Evolutionary conservation across 495 filamentous ascomycete species (phyloP), one percentile per base, ranked within the genome.

Genomic region (Ramalina peruviana): DNA sequence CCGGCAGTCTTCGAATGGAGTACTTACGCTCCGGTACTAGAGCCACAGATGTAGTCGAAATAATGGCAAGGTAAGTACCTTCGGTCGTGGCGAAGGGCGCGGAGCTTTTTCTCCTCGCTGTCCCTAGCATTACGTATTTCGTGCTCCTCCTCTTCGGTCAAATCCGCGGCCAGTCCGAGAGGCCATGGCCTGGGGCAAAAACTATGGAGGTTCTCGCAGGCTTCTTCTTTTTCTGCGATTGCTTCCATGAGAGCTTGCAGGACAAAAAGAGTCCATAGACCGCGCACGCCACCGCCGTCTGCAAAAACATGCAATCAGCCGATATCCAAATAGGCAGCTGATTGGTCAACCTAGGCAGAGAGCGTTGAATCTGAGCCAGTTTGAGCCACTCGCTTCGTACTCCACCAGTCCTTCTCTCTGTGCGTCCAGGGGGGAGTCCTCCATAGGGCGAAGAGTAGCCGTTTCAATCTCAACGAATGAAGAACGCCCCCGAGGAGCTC

Each of bases 51-150:
- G 30, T 46, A 16, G 39, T 55, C 53, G 16, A 58, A 58, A 43
- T 58, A 58, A 37, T 58, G 55, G 26, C 55, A 58, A 10, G 55
- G 53, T 11, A 58, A 43, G 52, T 55, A 58, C 43, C 49, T 55
- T 23, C 44, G 43, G 40, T 33, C 44, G 5, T 15, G 13, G 17
- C 36, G 40, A 9, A 48, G 37, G 1, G 23, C 40, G 20, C 49
- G 17, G 3, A 37, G 3, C 20, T 41, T 41, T 1, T 17, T 1
- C 19, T 20, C 12, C 1, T 21, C 30, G 30, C 7, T 33, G 30
- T 13, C 7, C 9, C 30, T 6, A 7, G 12, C 7, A 33, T 33
- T 3, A 6, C 7, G 5, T 10, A 23, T 37, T 3, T 27, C 30
- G 10, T 20, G 0, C n/a, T 43, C 15, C 23, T 56, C 53, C 25